Evolutionary conservation across 73 alveolate species (phyloP), one percentile per base, ranked within the genome.

Genomic region (Symbiodinium natans): DNA sequence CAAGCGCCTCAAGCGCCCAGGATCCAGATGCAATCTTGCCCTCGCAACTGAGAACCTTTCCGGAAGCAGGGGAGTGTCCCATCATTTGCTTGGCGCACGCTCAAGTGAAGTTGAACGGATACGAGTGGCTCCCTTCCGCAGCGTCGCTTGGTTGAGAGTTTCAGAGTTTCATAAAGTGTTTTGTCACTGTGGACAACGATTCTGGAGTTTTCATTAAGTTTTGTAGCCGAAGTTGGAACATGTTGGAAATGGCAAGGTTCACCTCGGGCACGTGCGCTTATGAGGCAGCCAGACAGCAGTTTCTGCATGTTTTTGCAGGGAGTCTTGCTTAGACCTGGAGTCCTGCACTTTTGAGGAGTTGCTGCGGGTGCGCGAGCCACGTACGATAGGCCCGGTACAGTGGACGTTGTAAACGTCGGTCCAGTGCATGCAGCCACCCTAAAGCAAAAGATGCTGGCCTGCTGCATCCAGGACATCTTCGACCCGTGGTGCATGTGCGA

Each of bases 111-210:
- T 29, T 63, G 80, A n/a, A n/a, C 11, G 80, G 80, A 13, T 63
- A 63, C 33, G 80, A 63, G 80, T 63, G 80, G 80, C 80, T 63
- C 80, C 80, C 80, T 63, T 63, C 80, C 33, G 33, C 38, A 63
- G 38, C 40, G 80, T 36, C 9, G 9, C 38, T 25, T 63, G 80
- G 36, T n/a, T 63, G 80, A 31, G 23, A 52, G 1, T 52, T 23
- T 29, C 71, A 52, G 71, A 52, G 23, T 52, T n/a, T 29, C 1
- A 29, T 29, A 52, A 1, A 52, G 23, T 52, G 71, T 13, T 52
- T 13, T 23, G 71, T 52, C n/a, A n/a, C n/a, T n/a, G n/a, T n/a
- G n/a, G n/a, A n/a, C n/a, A n/a, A n/a, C n/a, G 71, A 7, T 6
- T 23, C 71, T 52, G 31, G 1, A 21, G 29, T 52, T 52, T 52